Conservation (phyloP, 2,329 filamentous ascomycete genomes). For the Pyricularia sp. region DNA sequence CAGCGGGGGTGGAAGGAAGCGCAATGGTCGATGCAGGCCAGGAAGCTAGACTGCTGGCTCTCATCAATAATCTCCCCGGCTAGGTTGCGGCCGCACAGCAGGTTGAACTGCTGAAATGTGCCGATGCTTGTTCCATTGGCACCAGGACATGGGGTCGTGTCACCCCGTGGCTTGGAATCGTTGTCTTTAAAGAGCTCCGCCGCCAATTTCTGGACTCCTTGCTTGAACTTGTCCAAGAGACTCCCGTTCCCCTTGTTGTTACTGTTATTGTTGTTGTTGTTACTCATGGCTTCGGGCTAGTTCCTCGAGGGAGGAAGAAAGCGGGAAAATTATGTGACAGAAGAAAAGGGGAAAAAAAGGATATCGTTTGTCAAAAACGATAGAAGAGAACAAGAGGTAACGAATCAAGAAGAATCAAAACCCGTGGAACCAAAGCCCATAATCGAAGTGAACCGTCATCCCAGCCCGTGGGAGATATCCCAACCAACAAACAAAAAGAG, state of each 20-base stretch:
- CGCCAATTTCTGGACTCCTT: not conserved
- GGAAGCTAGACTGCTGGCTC: conserved; percentile 10
- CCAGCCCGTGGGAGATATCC: not conserved
- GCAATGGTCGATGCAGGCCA: conserved; percentile 16
- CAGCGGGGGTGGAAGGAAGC: conserved; percentile 18
- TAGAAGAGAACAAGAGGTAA: not conserved
- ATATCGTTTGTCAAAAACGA: not conserved
- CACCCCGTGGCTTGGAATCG: not conserved
- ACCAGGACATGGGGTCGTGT: conserved; percentile 11
- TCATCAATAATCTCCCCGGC: conserved; percentile 12
- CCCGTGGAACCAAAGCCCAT: not conserved
- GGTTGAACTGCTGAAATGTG: conserved; percentile 13
- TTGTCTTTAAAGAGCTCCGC: not conserved
- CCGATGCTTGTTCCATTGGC: conserved; percentile 16
- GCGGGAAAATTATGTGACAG: not conserved
- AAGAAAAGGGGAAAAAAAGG: not conserved
- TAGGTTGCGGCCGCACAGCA: conserved; percentile 14
- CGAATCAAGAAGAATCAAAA: not conserved
- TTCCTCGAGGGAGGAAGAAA: not conserved
- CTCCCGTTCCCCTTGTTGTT: not conserved
- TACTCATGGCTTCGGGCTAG: not conserved
- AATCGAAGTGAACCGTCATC: not conserved
- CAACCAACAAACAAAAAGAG: not conserved
- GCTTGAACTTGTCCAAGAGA: not conserved
- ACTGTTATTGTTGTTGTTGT: not conserved